phyloP scores from a whole-genome alignment of 371 early-diverging fungal genomes.

The Mucor lusitanicus region DNA sequence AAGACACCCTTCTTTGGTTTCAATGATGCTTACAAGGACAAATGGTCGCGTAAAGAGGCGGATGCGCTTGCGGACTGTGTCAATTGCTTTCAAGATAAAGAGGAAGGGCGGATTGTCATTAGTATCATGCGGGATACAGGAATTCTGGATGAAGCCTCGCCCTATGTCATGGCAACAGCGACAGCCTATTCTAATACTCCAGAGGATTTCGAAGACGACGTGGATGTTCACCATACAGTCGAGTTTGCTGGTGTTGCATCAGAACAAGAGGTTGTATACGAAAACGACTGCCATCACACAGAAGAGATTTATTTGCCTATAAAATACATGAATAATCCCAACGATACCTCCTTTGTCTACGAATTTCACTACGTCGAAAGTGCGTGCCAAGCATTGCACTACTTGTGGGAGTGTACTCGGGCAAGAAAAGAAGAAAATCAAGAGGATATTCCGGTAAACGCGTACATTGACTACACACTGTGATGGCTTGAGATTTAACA shows the following conservation, averaged over 20 bases:
- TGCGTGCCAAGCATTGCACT: conserved; percentile 13
- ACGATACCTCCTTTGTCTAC: not conserved
- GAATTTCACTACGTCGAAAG: conserved; percentile 11
- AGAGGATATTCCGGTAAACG: not conserved
- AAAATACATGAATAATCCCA: not conserved
- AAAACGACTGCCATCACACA: not conserved
- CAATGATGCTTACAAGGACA: conserved; percentile 7
- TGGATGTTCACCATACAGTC: no score
- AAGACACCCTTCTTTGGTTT: not conserved
- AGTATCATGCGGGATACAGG: not conserved
- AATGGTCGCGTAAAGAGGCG: not conserved
- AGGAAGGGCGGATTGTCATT: not conserved
- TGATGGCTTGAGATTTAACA: not conserved
- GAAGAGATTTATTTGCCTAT: conserved; percentile 15
- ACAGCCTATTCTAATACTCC: no score
- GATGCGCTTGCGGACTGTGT: not conserved
- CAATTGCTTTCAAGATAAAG: not conserved
- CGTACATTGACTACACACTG: not conserved
- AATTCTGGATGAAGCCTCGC: no score
- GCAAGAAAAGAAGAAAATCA: not conserved
- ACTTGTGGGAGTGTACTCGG: not conserved
- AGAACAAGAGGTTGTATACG: not conserved
- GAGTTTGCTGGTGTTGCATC: no score
- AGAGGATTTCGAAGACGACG: no score
- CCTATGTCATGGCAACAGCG: no score